Base-by-base conservation (phyloP, 805 yeast genomes). In the Cyberlindnera galapagoensis region DNA sequence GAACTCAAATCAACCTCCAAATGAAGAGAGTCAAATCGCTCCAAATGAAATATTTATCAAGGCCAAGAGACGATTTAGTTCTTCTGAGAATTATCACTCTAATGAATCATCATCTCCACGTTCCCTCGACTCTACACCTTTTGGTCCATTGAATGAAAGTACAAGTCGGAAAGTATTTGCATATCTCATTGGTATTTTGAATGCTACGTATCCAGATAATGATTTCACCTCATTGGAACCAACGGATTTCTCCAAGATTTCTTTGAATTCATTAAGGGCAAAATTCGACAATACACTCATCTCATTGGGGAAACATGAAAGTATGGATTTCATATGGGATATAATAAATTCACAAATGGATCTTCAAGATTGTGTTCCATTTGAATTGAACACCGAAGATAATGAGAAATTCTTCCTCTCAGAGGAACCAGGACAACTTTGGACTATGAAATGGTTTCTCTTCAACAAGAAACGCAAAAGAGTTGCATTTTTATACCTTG, bases 131-230 rank as follows among this genome's bases (percentile, higher is more conserved):
- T 33, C 43, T 0, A 39, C 86, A 3, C 97, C 97, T 1, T 92
- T 92, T 61, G 98, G 98, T 0, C 95, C 97, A 0, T 66, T 92
- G 21, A 82, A 80, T 49, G 80, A 80, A 46, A 74, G 80, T n/a
- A 76, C 92, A 2, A 81, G 94, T 27, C 71, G 96, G 42, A 80
- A 86, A 56, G 78, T 88, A 2, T 92, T 90, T 63, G 92, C 96
- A 0, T 84, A 88, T 52, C 63, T 92, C 29, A 84, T 92, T 38
- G 92, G 94, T 2, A 87, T 88, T 21, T 66, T 92, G 33, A 92
- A 92, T 56, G 83, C 94, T 7, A 80, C 94, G 5, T 90, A 84
- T 52, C 97, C 98, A 1, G 98, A 92, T 55, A 95, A 92, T 51
- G 98, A 92, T 52, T 92, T 90, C 49, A 72, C 94, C 9, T 71